Evolutionary conservation across 441 rosid genomes (phyloP).

Genomic region (Pelargonium fulgidum): DNA sequence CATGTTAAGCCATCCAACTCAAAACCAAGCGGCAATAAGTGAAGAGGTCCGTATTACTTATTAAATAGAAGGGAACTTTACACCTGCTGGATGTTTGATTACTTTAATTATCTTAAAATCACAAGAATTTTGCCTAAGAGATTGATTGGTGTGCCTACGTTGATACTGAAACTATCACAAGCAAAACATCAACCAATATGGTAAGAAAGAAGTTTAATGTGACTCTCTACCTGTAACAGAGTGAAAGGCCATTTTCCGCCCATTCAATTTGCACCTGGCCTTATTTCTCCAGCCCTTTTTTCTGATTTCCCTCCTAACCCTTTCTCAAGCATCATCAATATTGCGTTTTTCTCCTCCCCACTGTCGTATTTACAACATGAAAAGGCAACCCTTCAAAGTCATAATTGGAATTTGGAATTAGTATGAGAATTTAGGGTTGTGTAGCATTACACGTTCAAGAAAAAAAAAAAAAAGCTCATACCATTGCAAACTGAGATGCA

Average conservation of each 20-base stretch:
- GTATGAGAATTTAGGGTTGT: background rate
- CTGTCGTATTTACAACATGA: conserved; percentile 97
- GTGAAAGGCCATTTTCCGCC: conserved; percentile 94
- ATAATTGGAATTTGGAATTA: background rate
- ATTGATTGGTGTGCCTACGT: too few species aligned
- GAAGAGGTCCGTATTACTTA: too few species aligned
- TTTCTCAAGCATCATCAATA: conserved; percentile 89
- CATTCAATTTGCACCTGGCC: conserved; percentile 80
- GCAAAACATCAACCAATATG: background rate
- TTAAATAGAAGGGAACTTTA: too few species aligned
- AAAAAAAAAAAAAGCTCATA: conserved; percentile 21
- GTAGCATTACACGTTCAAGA: conserved; percentile 11
- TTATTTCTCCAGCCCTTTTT: conserved; percentile 76
- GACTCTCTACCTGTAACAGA: conserved; percentile 66
- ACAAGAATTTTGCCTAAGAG: too few species aligned
- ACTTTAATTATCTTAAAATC: too few species aligned
- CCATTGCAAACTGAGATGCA: conserved; percentile 98
- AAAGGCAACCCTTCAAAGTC: conserved; percentile 72
- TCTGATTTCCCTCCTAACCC: conserved; percentile 93
- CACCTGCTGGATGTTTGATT: too few species aligned
- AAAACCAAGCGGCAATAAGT: too few species aligned
- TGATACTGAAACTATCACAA: too few species aligned
- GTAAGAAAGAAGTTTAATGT: background rate
- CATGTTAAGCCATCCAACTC: too few species aligned
- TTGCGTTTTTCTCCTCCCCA: conserved; percentile 81